Percentiles rank a stretch among this genome's conserved stretches.
These are phyloP conservation scores for Penicillium steckii DNA, from an alignment of 495 filamentous ascomycete genomes.

Conservation along the genomic window DNA sequence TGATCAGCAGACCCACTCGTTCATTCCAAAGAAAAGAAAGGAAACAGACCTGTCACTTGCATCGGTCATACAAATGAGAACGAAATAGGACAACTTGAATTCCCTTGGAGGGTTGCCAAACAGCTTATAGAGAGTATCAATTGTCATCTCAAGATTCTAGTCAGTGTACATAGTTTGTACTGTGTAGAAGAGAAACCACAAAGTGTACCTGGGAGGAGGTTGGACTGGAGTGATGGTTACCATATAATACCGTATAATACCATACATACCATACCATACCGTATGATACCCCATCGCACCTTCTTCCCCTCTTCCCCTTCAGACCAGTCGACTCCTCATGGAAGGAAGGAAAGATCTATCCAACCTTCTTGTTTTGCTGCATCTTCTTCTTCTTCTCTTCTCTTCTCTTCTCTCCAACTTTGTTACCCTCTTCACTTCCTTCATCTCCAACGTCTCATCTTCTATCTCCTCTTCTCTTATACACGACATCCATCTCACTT, in stretches of 20 bases:
- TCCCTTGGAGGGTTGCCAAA: no score
- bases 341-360: no score
- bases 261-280: background rate
- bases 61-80: slow-evolving; percentile 15
- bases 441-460: background rate
- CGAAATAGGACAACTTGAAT: no score
- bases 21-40: slow-evolving; percentile 9
- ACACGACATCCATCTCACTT: slow-evolving; percentile 7
- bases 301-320: background rate
- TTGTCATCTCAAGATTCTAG: background rate
- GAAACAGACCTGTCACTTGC: slow-evolving; percentile 26
- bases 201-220: no score
- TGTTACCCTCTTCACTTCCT: background rate
- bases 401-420: background rate
- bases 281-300: background rate
- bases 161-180: no score
- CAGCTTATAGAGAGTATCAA: slow-evolving; percentile 16
- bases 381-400: background rate
- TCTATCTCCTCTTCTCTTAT: background rate
- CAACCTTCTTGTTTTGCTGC: background rate
- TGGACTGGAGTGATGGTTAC: no score
- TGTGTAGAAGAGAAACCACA: no score
- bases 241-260: background rate
- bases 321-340: slow-evolving; percentile 2
- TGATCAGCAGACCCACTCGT: slow-evolving; percentile 9